These are phyloP conservation scores for Daldinia grandis DNA, from an alignment of 495 filamentous ascomycete species.

Conservation along the genomic window DNA sequence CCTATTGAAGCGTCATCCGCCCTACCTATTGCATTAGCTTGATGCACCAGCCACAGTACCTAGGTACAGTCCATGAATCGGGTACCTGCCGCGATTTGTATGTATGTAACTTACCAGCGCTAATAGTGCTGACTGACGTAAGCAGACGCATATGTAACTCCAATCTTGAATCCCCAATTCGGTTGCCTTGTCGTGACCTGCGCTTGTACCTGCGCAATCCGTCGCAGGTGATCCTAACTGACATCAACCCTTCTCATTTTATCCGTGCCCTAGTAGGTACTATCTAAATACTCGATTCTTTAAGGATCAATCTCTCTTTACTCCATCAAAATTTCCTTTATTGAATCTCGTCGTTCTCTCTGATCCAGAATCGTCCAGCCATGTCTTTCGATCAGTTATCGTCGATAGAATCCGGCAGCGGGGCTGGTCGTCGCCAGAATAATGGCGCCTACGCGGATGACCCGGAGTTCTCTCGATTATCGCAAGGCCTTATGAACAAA, in stretches of 20 bases:
- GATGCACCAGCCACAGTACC: constrained; percentile 21
- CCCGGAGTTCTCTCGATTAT: constrained; percentile 86
- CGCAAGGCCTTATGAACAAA: constrained; percentile 81
- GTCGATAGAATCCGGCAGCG: constrained; percentile 73
- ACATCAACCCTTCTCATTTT: constrained; percentile 13
- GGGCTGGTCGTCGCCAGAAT: constrained; percentile 51
- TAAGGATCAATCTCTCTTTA: constrained; percentile 12
- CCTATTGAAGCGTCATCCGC: neutral
- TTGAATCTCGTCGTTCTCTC: constrained; percentile 6
- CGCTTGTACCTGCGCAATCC: constrained; percentile 6
- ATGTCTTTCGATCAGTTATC: constrained; percentile 95
- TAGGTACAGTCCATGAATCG: too few relatives aligned
- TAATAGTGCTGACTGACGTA: constrained; percentile 13
- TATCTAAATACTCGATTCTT: constrained; percentile 10
- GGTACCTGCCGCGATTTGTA: constrained; percentile 5
- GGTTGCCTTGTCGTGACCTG: constrained; percentile 24
- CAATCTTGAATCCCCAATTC: constrained; percentile 15
- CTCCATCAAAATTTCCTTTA: constrained; percentile 3
- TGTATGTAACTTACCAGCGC: constrained; percentile 12
- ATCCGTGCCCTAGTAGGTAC: neutral
- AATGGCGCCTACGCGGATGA: constrained; percentile 82
- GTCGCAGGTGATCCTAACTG: constrained; percentile 20
- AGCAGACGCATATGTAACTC: constrained; percentile 11
- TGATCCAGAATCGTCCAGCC: constrained; percentile 28
- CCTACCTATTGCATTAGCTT: constrained; percentile 1